Evolutionary conservation across 495 filamentous ascomycete species (phyloP), one percentile per base, ranked within the genome.

Genomic region (Lasiosphaeria miniovina): DNA sequence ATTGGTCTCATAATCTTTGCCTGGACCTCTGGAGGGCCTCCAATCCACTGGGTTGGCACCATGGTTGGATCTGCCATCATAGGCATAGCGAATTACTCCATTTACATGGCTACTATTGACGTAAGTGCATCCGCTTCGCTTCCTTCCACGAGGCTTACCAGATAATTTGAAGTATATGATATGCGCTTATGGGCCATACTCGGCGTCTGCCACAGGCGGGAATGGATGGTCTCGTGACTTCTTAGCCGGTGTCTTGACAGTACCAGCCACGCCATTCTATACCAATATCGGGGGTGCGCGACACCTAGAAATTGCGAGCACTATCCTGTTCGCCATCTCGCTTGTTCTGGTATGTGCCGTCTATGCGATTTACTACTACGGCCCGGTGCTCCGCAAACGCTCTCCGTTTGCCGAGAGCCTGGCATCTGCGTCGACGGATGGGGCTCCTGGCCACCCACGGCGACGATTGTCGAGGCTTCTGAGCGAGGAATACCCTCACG

Each of bases 61-160:
- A 78, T 83, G 73, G 71, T 87, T 17, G 86, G 85, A 49, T 75
- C 76, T 1, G 76, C 76, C 24, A 66, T 88, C n/a, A 85, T 89
- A 57, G 85, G 84, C 8, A 86, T 88, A 56, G 85, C 86, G 32
- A 88, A 89, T 65, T 88, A 88, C 61, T 77, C 80, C 50, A 88
- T 89, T 62, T 88, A 89, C 72, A 90, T 90, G 87, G 88, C 87
- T 0, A 90, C 89, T 0, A 89, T 91, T 58, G 89, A 93, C 43
- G 66, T 63, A 55, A 59, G 66, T 54, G 8, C 63, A 14, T 15
- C 24, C 10, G 12, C 17, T n/a, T 53, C 46, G 5, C 1, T 52
- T 2, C 6, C 15, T 34, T 3, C 3, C 11, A 34, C 12, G 3
- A 4, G 0, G 53, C 58, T 61, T 8, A 61, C 35, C 2, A 38